Evolutionary conservation across 2,329 filamentous ascomycete genomes (phyloP).

Genomic region (Ceratocystis cacaofunesta): DNA sequence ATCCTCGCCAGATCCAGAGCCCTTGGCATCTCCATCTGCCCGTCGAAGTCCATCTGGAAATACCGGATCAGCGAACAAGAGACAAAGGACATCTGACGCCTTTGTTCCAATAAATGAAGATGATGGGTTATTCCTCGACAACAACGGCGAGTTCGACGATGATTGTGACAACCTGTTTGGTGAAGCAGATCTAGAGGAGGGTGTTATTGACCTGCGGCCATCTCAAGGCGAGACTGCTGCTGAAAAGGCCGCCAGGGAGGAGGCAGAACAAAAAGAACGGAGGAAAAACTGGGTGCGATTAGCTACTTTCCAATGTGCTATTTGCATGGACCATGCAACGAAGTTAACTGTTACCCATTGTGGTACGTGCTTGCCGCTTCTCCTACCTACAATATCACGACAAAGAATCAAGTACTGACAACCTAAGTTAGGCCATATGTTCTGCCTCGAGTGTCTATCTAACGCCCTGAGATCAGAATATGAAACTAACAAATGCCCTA

Average conservation of each 20-base stretch:
- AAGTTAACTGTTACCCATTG: constrained; percentile 49
- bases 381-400: background rate
- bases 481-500: constrained; percentile 45
- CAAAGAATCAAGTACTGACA: background rate
- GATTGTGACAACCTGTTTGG: constrained; percentile 2
- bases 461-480: constrained; percentile 42
- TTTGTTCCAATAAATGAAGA: background rate
- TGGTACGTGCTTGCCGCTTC: constrained; percentile 32
- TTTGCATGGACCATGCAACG: constrained; percentile 49
- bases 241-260: constrained; percentile 6
- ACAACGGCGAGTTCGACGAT: constrained; percentile 1
- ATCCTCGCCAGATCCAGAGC: background rate
- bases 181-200: background rate
- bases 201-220: constrained; percentile 1
- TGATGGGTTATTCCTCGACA: background rate
- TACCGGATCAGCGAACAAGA: background rate
- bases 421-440: constrained; percentile 38
- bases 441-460: constrained; percentile 48
- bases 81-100: background rate
- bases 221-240: constrained; percentile 2
- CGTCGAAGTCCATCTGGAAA: background rate
- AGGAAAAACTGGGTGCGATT: constrained; percentile 34
- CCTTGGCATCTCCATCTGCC: background rate
- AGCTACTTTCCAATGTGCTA: constrained; percentile 46
- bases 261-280: constrained; percentile 30